Base-by-base conservation (phyloP, 805 yeast genomes). In the Cyberlindnera sargentensis region DNA sequence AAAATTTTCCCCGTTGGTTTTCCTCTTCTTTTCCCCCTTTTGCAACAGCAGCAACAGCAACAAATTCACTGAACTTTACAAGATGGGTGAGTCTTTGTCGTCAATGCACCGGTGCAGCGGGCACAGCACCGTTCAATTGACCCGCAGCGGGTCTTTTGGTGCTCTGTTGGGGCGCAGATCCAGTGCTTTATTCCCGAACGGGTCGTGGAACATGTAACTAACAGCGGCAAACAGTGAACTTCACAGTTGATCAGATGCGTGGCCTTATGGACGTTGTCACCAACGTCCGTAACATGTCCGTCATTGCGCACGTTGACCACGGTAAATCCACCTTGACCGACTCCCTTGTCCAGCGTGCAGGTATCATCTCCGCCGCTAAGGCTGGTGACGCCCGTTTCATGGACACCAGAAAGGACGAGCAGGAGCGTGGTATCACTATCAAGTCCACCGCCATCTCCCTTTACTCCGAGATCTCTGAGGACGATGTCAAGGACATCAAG, bases 381-480 rank as follows among this genome's bases (percentile, higher is more conserved):
- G 99, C 99, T 55, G 99, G 99, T 84, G 98, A 93, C 69, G 99
- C 98, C 65, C 90, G 99, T 78, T 93, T 91, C 84, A 93, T 86
- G 65, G 99, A 91, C 76, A 91, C 99, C 81, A 89, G 99, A 85
- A 89, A 90, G 80, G 98, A 93, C 75, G 98, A 93, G 78, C 98
- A 91, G 80, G 97, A 90, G 76, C 86, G 99, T 82, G 99, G 99
- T 90, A 93, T 91, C 67, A 91, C 99, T 59, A 91, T 91, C 72
- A 91, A 91, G 82, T 91, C 98, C 52, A 91, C 99, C 55, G 99
- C 99, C 62, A 91, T 93, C 66, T 91, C 98, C 58, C 82, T 91
- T 70, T 91, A 73, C 80, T 80, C 97, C 62, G 83, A 85, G 70
- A 57, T 89, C 84, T 62, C 65, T 45, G 95, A 85, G 45, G 95